Base-by-base conservation (phyloP, 2,329 filamentous ascomycete species). In the Phyllosticta citriasiana region DNA sequence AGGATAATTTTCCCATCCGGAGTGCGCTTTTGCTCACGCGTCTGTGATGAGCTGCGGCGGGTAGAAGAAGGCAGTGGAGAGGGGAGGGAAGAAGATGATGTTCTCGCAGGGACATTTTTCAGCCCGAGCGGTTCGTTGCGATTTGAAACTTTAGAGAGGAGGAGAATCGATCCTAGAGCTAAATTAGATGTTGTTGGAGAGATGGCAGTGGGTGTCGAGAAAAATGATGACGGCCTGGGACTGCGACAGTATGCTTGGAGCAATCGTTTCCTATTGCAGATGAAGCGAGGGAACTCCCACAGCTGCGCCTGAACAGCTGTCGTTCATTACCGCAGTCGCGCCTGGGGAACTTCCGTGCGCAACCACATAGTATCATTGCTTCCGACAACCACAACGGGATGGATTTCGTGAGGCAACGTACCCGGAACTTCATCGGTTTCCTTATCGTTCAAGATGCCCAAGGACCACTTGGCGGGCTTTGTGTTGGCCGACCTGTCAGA, bases 391-490 rank as follows among this genome's bases (percentile, higher is more conserved):
- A 22, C 19, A 2, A 22, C 19, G 19, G 19, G 19, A 22, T 30
- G 27, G 27, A 30, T 30, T 7, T 30, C 27, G 10, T 52, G 50
- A 51, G 27, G 25, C 47, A 9, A 25, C 82, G 65, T 77, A 91
- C 89, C 90, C 66, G 92, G 92, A 12, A 96, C 91, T 75, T 96
- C 89, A 64, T 94, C 88, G 0, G 91, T 96, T 62, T 87, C 73
- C 55, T 78, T 83, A 67, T 94, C 90, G 69, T 91, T 92, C 65
- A 96, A 73, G 26, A 97, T 89, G n/a, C 92, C 91, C 77, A 96
- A 70, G 16, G 78, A 84, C 76, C 82, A 83, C 69, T 75, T 82
- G 26, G 53, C 27, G 1, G 64, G 57, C 51, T 27, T 56, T 10
- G 55, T 33, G 25, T 63, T 40, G 24, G 24, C 55, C 2, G 40